Conservation (phyloP, 2,329 filamentous ascomycete genomes). For the Huntiella omanensis region DNA sequence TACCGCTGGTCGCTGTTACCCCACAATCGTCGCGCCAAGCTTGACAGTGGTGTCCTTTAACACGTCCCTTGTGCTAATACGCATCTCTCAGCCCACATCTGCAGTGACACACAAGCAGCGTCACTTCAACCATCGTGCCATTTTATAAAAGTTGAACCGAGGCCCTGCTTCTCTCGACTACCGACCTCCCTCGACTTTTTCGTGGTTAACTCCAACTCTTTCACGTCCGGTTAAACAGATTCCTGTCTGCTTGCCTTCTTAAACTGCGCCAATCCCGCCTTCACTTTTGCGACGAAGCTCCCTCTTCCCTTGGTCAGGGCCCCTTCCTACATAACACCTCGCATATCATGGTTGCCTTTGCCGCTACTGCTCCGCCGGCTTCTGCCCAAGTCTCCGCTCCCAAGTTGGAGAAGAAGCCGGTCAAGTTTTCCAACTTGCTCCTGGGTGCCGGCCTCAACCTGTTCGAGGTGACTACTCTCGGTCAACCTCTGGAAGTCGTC, state of each 20-base stretch:
- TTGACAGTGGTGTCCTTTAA: not conserved
- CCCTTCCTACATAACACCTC: slow-evolving; percentile 33
- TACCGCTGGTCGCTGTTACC: too few species aligned
- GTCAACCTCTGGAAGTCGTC: slow-evolving; percentile 84
- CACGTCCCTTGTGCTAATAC: slow-evolving; percentile 1
- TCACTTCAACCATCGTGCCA: not conserved
- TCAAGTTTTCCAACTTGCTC: slow-evolving; percentile 99
- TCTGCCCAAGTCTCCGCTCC: slow-evolving; percentile 31
- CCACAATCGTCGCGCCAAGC: too few species aligned
- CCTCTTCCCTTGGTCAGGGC: slow-evolving; percentile 98
- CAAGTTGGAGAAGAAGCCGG: slow-evolving; percentile 87
- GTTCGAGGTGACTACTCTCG: slow-evolving; percentile 60
- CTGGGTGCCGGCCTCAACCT: slow-evolving; percentile 86
- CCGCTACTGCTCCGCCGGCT: slow-evolving; percentile 27
- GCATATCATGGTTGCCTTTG: slow-evolving; percentile 43
- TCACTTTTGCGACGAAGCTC: slow-evolving; percentile 56
- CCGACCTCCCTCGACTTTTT: slow-evolving; percentile 9
- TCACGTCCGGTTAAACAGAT: not conserved
- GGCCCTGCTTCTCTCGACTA: slow-evolving; percentile 9
- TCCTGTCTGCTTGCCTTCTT: slow-evolving; percentile 1
- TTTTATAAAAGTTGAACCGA: slow-evolving; percentile 1
- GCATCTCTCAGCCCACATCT: slow-evolving; percentile 8
- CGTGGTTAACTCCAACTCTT: slow-evolving; percentile 1
- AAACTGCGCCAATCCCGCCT: slow-evolving; percentile 12
- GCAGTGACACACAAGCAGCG: slow-evolving; percentile 7